Evolutionary conservation across 2,329 filamentous ascomycete species (phyloP), one percentile per base, ranked within the genome.

Genomic region (Diaporthe eres): DNA sequence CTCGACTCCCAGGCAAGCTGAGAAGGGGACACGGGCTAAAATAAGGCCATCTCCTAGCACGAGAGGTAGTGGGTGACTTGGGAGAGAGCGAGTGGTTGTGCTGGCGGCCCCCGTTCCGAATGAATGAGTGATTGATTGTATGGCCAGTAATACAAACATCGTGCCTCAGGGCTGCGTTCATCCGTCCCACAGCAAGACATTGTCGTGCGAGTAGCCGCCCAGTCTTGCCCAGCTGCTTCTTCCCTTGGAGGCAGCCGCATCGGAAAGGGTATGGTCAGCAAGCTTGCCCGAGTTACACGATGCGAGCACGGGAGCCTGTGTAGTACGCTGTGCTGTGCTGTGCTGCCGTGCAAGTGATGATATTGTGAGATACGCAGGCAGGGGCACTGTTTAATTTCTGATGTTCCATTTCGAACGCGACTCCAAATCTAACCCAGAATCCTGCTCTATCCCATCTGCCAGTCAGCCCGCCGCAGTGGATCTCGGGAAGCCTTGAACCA

Each of bases 381-480:
- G 47, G 58, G 71, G 58, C 71, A 31, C 71, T 65, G 44, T 53
- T 68, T 73, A 73, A 73, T 73, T 42, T 73, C 71, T 73, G 31
- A 25, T 65, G 71, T 73, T 44, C 71, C 71, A 65, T 73, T n/a
- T 42, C 51, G 34, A 60, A 34, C 70, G 55, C 70, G 42, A 72
- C 68, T 60, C 70, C 55, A 72, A 72, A 72, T 72, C 57, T 61
- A 44, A 55, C 17, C 12, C 47, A 28, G 31, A 53, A 53, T 55
- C 65, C 65, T 68, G 63, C 31, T 37, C 28, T 68, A 37, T 67
- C 63, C 39, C 61, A 67, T 67, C 61, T 49, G 61, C 63, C 47
- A 68, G 42, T 13, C 10, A 51, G 31, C 63, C 63, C 47, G 47
- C 34, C 31, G 65, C 65, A 55, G 65, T 68, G 65, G 65, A 42